Conservation (phyloP, 306 rosid genomes). For the Vigna mungo region DNA sequence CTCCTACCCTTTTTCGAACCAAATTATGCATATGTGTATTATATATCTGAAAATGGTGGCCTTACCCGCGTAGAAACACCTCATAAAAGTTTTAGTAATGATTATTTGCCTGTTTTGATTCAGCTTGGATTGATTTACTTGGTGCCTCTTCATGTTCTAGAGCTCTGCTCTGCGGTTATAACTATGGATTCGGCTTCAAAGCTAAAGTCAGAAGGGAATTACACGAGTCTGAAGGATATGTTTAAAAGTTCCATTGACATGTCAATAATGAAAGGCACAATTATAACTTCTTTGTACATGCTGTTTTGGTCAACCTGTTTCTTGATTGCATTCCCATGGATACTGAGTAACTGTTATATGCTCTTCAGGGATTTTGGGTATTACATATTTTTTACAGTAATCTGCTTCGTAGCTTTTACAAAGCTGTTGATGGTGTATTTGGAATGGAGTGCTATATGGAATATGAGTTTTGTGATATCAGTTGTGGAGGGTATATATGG, state of each 20-base stretch:
- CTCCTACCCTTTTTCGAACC: background rate
- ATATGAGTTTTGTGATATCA: constrained; percentile 70
- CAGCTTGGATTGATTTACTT: constrained; percentile 51
- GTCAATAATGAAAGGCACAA: constrained; percentile 47
- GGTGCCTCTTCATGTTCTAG: constrained; percentile 54
- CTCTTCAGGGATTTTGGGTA: background rate
- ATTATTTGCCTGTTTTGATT: constrained; percentile 43
- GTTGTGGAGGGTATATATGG: constrained; percentile 63
- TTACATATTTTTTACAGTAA: background rate
- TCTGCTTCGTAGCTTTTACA: constrained; percentile 39
- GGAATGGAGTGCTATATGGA: constrained; percentile 75
- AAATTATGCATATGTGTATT: background rate
- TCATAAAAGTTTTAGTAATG: constrained; percentile 16
- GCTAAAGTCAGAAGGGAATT: constrained; percentile 42
- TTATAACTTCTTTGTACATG: constrained; percentile 48
- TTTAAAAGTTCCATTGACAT: constrained; percentile 41
- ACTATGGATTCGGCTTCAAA: constrained; percentile 52
- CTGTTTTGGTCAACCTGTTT: constrained; percentile 43
- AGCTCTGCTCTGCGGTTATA: constrained; percentile 43
- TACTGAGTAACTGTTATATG: constrained; percentile 1
- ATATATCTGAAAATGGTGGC: too few relatives aligned
- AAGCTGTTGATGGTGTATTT: constrained; percentile 52
- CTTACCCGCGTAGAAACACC: background rate
- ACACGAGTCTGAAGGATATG: constrained; percentile 52
- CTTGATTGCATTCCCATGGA: constrained; percentile 42